phyloP scores from a whole-genome alignment of 768 basidiomycete species.

The Neoboletus brunneissimus region DNA sequence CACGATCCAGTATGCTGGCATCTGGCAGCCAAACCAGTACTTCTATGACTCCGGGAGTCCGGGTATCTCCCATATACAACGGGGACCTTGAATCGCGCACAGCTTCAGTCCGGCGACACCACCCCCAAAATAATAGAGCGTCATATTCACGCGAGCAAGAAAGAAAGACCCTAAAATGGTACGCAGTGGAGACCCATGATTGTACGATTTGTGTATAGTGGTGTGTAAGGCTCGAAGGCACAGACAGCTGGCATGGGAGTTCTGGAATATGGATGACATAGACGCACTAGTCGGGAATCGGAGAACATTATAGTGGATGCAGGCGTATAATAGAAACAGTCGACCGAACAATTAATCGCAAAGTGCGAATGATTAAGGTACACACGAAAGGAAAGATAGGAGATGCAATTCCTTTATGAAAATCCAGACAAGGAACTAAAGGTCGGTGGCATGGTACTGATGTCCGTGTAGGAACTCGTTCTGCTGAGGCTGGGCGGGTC shows the following conservation, averaged over 20 bases:
- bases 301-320: not conserved
- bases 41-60: too few relatives aligned
- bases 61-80: too few relatives aligned
- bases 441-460: constrained; percentile 17
- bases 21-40: not conserved
- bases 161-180: not conserved
- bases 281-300: not conserved
- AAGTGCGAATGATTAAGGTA: not conserved
- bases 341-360: not conserved
- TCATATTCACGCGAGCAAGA: too few relatives aligned
- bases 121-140: not conserved
- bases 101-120: not conserved
- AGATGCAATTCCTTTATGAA: not conserved
- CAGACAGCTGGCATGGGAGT: not conserved
- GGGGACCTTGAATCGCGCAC: not conserved
- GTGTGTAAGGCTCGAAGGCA: not conserved
- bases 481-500: not conserved
- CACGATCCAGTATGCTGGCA: not conserved
- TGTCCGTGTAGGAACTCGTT: constrained; percentile 13
- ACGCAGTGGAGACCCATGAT: not conserved
- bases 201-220: not conserved
- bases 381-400: not conserved
- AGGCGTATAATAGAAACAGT: not conserved
- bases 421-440: constrained; percentile 9
- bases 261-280: not conserved